Evolutionary conservation across 257 asterid genomes (phyloP), one percentile per base, ranked within the genome.

Genomic region (Primulina eburnea): DNA sequence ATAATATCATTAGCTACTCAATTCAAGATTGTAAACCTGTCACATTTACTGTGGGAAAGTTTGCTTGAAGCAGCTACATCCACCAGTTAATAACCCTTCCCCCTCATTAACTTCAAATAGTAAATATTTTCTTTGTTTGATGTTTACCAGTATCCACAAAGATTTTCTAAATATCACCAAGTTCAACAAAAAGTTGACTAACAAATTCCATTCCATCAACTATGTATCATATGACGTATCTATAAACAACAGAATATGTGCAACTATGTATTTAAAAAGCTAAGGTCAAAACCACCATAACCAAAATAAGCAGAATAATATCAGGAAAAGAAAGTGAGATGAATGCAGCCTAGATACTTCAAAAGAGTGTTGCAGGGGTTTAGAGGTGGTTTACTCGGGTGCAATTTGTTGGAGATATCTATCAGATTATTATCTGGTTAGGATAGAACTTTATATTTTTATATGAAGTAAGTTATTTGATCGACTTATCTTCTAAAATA

Each of bases 21-120:
- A 70, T 35, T 33, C 63, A 76, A 69, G 57, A 56, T 34, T 59
- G 16, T 55, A 62, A 67, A 34, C 65, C 32, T 64, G 43, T 64
- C 53, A 20, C 26, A 35, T 64, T 8, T 16, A 64, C 7, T 3
- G 35, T 10, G 30, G 21, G 53, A 35, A 63, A 35, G 52, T 38
- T 57, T 37, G 26, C 47, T 40, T 8, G 28, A 58, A 24, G 34
- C 35, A 64, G 53, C 34, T 64, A 6, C 8, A 16, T 18, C 8
- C 33, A 8, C 58, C n/a, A 37, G 8, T 1, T 37, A 69, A 8
- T 20, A 69, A 7, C 12, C 65, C 37, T 20, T 18, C n/a, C 18
- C 56, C 11, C 37, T 34, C 62, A 6, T 0, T 37, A 59, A 64
- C 69, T 38, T 64, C 17, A 2, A 6, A 8, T 16, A 43, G n/a